Base-by-base conservation (phyloP, 2,329 filamentous ascomycete species). In the Thielaviopsis punctulata region DNA sequence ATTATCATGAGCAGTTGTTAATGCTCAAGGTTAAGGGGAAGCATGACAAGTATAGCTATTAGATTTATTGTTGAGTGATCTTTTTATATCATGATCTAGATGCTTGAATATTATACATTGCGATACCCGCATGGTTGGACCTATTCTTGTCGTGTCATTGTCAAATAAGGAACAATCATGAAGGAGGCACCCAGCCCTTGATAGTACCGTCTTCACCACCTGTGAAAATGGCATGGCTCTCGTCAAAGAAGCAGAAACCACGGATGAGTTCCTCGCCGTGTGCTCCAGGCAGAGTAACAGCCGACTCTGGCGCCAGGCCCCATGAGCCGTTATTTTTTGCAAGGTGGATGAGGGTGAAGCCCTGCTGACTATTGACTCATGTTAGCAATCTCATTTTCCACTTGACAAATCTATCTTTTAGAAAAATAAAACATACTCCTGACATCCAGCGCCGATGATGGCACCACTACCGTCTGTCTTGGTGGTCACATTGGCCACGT, bases 11-110 rank as follows among this genome's bases (percentile, higher is more conserved):
- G 68, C 77, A 77, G 59, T 67, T 95, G 61, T 67, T 96, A 58
- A 82, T 93, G 67, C 71, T 95, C 52, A 92, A 90, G 66, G 83
- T 92, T 25, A 95, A 95, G 70, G 81, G 80, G 52, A 95, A 94
- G 69, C 89, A 94, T 67, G 88, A 95, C 68, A 94, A 94, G 65
- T 95, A 73, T 57, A 69, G 71, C 27, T 58, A 54, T 25, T 27
- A 18, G 24, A 23, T 33, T 39, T 51, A 13, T 43, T 19, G 18
- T 51, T 46, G 24, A 2, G 46, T 54, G 27, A 19, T 41, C 19
- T 41, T 19, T 41, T 36, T 9, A 4, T 7, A 18, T 41, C 19
- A 41, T n/a, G 36, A 41, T 41, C 13, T 41, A 41, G 36, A 41
- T 4, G 19, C n/a, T 18, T 41, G 36, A 41, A 41, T 41, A 41